Base-by-base conservation (phyloP, 768 basidiomycete species). In the Xerocomus spinulosus region DNA sequence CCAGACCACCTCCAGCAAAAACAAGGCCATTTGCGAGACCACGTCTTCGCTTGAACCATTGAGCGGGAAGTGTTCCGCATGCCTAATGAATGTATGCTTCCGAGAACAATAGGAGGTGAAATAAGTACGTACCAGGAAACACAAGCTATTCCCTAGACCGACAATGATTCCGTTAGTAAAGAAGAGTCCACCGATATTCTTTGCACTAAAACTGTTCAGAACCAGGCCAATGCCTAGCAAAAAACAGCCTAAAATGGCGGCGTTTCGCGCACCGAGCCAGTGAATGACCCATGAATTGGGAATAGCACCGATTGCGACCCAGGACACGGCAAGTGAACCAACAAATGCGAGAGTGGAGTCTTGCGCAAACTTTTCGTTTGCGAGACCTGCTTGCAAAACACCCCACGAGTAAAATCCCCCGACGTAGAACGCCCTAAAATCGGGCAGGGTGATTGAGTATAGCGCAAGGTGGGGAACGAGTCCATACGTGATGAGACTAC, bases 11-110 rank as follows among this genome's bases (percentile, higher is more conserved):
- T 8, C 63, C 59, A 1, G 60, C 59, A 43, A 68, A 67, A 9
- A 69, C 69, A 35, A 70, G 52, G 30, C 65, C 68, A 15, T 67
- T 69, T 12, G 70, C 63, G 5, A 69, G 52, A 9, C 67, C 68
- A 5, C 63, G 63, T 23, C 50, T 58, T 46, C 57, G 59, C 33
- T 57, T 61, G 50, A 70, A 69, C 59, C 67, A 70, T 28, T 68
- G 71, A 0, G 68, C 54, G 18, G 67, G 66, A 13, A 71, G 62
- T 2, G 68, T 59, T 43, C 57, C 62, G 49, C 68, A 68, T 48
- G 53, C 57, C 64, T 59, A 30, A 28, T 3, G 23, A 28, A 7
- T 2, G n/a, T 30, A 30, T 30, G 32, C 21, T 42, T 41, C 20
- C 12, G 17, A 35, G 1, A 30, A 41, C 13, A 18, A 17, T n/a